Evolutionary conservation across 1,139 yeast species (phyloP).

Genomic region (Hemisphaericaspora lyxosophila): DNA sequence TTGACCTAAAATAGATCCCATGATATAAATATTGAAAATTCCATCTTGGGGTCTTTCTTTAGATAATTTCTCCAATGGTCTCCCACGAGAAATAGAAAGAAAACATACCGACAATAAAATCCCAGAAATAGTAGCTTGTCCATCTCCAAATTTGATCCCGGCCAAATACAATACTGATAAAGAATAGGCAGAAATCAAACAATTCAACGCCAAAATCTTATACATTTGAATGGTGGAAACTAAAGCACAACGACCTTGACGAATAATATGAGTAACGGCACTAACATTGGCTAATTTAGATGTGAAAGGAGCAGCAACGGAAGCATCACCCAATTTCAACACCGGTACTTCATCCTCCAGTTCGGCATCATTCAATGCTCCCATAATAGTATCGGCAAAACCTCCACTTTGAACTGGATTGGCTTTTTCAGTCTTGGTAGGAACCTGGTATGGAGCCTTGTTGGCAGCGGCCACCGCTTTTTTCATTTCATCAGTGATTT

Average conservation of each 20-base stretch:
- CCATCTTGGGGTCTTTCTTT: slow-evolving; percentile 98
- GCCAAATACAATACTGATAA: slow-evolving; percentile 91
- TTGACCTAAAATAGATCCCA: slow-evolving; percentile 97
- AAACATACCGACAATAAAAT: slow-evolving; percentile 89
- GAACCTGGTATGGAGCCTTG: slow-evolving; percentile 22
- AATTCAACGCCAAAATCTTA: slow-evolving; percentile 93
- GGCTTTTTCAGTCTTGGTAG: slow-evolving; percentile 19
- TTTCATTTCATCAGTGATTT: slow-evolving; percentile 66
- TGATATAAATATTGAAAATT: slow-evolving; percentile 87
- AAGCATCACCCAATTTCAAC: slow-evolving; percentile 95
- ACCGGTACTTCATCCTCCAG: slow-evolving; percentile 87
- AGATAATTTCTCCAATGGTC: slow-evolving; percentile 83
- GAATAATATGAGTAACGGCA: slow-evolving; percentile 87
- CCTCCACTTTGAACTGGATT: slow-evolving; percentile 34
- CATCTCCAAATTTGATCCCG: slow-evolving; percentile 98
- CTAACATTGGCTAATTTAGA: slow-evolving; percentile 90
- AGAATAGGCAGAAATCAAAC: slow-evolving; percentile 95
- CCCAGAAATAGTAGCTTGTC: slow-evolving; percentile 93
- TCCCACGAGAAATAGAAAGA: slow-evolving; percentile 92
- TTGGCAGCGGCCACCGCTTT: slow-evolving; percentile 55
- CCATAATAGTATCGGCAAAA: slow-evolving; percentile 73
- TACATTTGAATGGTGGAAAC: slow-evolving; percentile 99
- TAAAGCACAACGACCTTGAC: slow-evolving; percentile 98
- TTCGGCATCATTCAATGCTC: slow-evolving; percentile 67
- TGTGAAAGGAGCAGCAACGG: slow-evolving; percentile 99